Base-by-base conservation (phyloP, 768 basidiomycete species). In the Neoboletus magnificus region DNA sequence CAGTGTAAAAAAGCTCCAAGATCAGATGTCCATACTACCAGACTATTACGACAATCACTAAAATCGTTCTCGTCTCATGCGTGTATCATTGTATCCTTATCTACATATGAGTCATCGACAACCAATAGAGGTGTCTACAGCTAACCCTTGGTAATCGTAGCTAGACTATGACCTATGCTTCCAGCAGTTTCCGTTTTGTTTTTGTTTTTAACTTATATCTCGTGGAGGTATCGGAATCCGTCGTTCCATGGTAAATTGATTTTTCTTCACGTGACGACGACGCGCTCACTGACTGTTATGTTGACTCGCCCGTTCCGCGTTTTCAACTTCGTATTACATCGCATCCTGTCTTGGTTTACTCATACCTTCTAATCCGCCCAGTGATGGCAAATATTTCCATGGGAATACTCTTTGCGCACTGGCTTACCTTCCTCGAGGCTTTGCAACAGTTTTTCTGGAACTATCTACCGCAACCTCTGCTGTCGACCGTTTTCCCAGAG, bases 251-350 rank as follows among this genome's bases (percentile, higher is more conserved):
- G 27, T 27, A 48, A 5, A 55, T 61, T 61, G 62, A 61, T 59
- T 62, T 65, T 50, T 22, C 15, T 16, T 43, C 63, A 64, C 64
- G 64, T 64, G 63, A 64, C 20, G 12, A 41, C 37, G 50, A 62
- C 52, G 57, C 61, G 56, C 22, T 59, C 56, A n/a, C n/a, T n/a
- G n/a, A 33, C 11, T 8, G 4, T 7, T 5, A 20, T n/a, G 13
- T 4, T 23, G 27, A 30, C 30, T 22, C 13, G 25, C 25, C n/a
- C 18, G 30, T 16, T 27, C 12, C 35, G 32, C 15, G 13, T 33
- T 44, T 44, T 9, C 41, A n/a, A 36, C 41, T 25, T 50, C 50
- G 35, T 33, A 16, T 30, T n/a, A 16, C 16, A 27, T 23, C 8
- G 3, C 25, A 0, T 46, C 27, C 25, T 20, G 45, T 40, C 47